A percentile compares a stretch with the other conserved stretches of the same genome.
phyloP scores from a whole-genome alignment of 345 rosid genomes.

The Anacardium occidentale region DNA sequence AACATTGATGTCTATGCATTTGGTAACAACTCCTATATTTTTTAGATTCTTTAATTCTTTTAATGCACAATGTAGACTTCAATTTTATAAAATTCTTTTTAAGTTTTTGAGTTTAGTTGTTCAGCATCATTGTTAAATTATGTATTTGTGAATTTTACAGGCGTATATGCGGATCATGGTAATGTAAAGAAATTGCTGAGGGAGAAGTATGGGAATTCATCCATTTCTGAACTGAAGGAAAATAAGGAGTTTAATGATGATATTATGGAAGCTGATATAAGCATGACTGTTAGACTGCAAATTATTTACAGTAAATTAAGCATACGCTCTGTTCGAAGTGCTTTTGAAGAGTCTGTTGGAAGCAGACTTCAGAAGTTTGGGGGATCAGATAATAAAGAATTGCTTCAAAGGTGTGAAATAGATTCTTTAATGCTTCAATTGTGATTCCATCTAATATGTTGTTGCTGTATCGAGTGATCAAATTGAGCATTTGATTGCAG shows the following conservation, averaged over 20 bases:
- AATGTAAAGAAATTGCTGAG: conserved; percentile 56
- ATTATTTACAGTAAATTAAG: conserved; percentile 70
- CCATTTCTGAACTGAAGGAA: conserved; percentile 56
- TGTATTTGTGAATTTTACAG: conserved; percentile 27
- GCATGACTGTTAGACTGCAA: conserved; percentile 75
- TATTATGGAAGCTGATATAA: conserved; percentile 63
- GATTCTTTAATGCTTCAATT: too few relatives aligned
- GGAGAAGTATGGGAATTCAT: conserved; percentile 56
- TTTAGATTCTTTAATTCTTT: neutral
- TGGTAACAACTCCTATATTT: conserved; percentile 34
- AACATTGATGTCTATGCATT: conserved; percentile 82
- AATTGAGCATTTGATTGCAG: conserved; percentile 33
- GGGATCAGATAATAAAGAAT: conserved; percentile 52
- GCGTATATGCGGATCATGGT: conserved; percentile 68
- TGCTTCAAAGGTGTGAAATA: conserved; percentile 68
- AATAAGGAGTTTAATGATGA: conserved; percentile 51
- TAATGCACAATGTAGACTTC: neutral
- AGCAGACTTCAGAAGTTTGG: conserved; percentile 74
- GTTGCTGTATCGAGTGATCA: neutral
- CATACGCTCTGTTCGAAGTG: conserved; percentile 68
- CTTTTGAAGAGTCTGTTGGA: conserved; percentile 85
- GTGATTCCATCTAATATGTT: neutral
- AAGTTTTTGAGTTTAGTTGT: too few relatives aligned
- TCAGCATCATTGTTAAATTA: neutral
- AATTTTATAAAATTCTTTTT: too few relatives aligned